These are phyloP conservation scores for Fusarium aywerte DNA, from an alignment of 2,329 filamentous ascomycete species.

Conservation along the genomic window DNA sequence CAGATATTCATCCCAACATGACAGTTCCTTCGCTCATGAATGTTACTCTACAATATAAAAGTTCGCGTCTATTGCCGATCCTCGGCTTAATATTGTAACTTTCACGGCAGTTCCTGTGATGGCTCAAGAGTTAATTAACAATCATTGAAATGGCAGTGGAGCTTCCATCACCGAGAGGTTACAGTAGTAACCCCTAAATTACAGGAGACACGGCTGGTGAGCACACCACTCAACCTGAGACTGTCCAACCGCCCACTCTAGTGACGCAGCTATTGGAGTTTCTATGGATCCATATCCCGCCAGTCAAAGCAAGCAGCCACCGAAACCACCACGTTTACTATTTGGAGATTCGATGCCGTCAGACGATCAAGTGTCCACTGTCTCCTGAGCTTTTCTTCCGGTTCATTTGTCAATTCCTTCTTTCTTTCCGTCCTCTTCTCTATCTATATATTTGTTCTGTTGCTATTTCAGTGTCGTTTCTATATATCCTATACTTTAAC, in stretches of 20 bases:
- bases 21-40: not conserved
- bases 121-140: conserved; percentile 6
- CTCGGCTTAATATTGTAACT: conserved; percentile 11
- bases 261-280: conserved; percentile 18
- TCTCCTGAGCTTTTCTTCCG: conserved; percentile 32
- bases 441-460: not conserved
- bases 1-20: not conserved
- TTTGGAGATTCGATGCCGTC: conserved; percentile 30
- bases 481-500: not conserved
- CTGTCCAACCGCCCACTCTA: not conserved
- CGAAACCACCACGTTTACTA: conserved; percentile 33
- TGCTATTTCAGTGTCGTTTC: not conserved
- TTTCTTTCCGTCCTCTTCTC: not conserved
- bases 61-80: conserved; percentile 14
- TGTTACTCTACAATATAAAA: conserved; percentile 20
- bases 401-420: conserved; percentile 9
- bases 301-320: conserved; percentile 35
- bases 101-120: conserved; percentile 15
- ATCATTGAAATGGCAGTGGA: conserved; percentile 11
- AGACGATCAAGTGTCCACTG: conserved; percentile 38
- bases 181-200: conserved; percentile 18
- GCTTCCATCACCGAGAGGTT: conserved; percentile 21
- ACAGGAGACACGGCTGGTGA: conserved; percentile 22
- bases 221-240: conserved; percentile 26
- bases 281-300: not conserved